Evolutionary conservation across 768 basidiomycete genomes (phyloP), one percentile per base, ranked within the genome.

Genomic region (Dioszegia hungarica): DNA sequence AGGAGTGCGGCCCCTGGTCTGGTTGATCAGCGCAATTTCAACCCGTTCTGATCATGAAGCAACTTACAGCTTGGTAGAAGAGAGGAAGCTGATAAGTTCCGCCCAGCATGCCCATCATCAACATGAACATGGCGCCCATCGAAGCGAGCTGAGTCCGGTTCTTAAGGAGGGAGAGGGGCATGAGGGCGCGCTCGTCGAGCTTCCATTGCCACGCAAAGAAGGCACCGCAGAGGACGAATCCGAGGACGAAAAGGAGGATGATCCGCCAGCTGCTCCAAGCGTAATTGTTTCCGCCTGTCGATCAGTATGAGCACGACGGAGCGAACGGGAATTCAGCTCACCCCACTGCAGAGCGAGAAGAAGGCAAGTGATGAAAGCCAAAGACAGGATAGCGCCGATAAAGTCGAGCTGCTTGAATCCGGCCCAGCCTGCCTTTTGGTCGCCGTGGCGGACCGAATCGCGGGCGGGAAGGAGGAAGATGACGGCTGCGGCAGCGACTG

Each of bases 341-440:
- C 80, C 81, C 79, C 79, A 81, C 58, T 80, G 78, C 4, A 82
- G 63, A 2, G 81, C 77, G 3, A 82, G 72, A 28, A 81, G 69
- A 14, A 81, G 68, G 49, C 72, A 75, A 6, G 78, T 78, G 46
- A 80, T 65, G 27, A 74, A 59, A 20, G 61, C 71, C 45, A 81
- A 66, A 50, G 78, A 72, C 22, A 81, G 68, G 17, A 68, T 62
- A 0, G 78, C 73, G 14, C 80, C 80, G 48, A 80, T 25, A 68
- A 74, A 77, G 61, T 81, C 80, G 50, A 82, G 68, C 44, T 68
- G 38, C 25, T 61, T 64, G 57, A 29, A 56, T 25, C 31, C 57
- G 22, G 31, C 59, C 59, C 54, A 60, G 45, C 50, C 60, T 38
- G 19, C 49, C 49, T 19, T 29, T 27, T 45, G 28, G 36, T 17